These are phyloP conservation scores for Fraxinus nigra DNA, from an alignment of 305 asterid genomes.

Conservation along the genomic window DNA sequence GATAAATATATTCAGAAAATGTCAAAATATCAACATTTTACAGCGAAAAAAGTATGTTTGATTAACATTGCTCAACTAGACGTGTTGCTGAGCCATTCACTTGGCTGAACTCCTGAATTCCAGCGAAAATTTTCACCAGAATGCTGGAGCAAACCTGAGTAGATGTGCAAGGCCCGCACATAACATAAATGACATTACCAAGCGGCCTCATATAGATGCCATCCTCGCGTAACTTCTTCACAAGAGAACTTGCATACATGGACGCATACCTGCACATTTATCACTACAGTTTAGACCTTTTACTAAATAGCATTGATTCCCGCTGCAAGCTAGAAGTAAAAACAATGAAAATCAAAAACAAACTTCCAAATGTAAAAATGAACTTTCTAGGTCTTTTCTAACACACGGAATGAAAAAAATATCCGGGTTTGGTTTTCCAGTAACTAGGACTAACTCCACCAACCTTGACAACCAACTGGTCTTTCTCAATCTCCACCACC, in stretches of 20 bases:
- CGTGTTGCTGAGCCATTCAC: constrained; percentile 19
- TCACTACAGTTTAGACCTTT: not conserved
- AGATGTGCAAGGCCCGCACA: constrained; percentile 87
- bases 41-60: not conserved
- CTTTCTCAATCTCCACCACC: not conserved
- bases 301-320: not conserved
- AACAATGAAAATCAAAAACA: not conserved
- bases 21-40: not conserved
- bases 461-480: not conserved
- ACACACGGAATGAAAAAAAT: not conserved
- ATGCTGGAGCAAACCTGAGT: constrained; percentile 50
- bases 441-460: not conserved
- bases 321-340: not conserved
- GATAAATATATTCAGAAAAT: not conserved
- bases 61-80: constrained; percentile 3
- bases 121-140: constrained; percentile 48
- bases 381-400: too few relatives aligned
- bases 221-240: constrained; percentile 67
- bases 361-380: not conserved
- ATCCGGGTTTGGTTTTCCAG: not conserved
- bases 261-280: constrained; percentile 73
- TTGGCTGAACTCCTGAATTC: constrained; percentile 63
- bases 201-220: constrained; percentile 89
- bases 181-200: constrained; percentile 80
- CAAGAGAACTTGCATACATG: constrained; percentile 59